phyloP scores from a whole-genome alignment of 2,329 filamentous ascomycete genomes.

The Stachybotrys echinatus region DNA sequence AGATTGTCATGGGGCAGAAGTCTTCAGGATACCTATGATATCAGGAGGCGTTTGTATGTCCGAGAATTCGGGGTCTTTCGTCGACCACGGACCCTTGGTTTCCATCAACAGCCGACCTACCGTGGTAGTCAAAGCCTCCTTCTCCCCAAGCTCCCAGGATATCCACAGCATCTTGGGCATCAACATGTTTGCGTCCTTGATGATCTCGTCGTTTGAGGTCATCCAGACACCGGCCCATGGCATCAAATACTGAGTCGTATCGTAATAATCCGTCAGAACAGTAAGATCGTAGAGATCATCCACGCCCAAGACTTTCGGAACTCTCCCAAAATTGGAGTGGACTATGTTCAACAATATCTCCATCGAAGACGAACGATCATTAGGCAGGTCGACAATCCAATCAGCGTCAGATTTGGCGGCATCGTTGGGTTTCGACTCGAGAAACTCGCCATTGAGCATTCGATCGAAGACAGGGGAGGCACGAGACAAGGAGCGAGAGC shows the following conservation, averaged over 20 bases:
- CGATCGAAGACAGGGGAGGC: too few relatives aligned
- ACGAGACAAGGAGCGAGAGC: too few relatives aligned
- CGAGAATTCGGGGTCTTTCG: slow-evolving; percentile 8
- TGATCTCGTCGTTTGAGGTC: slow-evolving; percentile 7
- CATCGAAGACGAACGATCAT: too few relatives aligned
- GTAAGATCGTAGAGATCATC: slow-evolving; percentile 19
- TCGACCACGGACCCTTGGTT: slow-evolving; percentile 4
- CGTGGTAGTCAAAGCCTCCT: slow-evolving; percentile 13
- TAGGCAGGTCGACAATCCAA: too few relatives aligned
- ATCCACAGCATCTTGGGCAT: slow-evolving; percentile 21
- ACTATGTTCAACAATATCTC: too few relatives aligned
- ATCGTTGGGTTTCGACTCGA: too few relatives aligned
- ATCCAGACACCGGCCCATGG: slow-evolving; percentile 20
- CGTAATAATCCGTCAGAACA: slow-evolving; percentile 23
- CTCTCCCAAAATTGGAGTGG: too few relatives aligned
- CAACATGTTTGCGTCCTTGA: slow-evolving; percentile 7
- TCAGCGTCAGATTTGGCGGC: too few relatives aligned
- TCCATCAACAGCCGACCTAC: slow-evolving; percentile 16
- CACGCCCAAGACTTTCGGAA: slow-evolving; percentile 14
- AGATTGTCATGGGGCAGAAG: too few relatives aligned
- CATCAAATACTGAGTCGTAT: slow-evolving; percentile 15
- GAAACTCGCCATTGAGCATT: too few relatives aligned
- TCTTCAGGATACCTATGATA: too few relatives aligned
- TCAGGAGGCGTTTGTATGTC: too few relatives aligned
- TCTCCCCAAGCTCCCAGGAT: slow-evolving; percentile 22